Base-by-base conservation (phyloP, 169 alveolate genomes). In the Plasmodium gallinaceum region DNA sequence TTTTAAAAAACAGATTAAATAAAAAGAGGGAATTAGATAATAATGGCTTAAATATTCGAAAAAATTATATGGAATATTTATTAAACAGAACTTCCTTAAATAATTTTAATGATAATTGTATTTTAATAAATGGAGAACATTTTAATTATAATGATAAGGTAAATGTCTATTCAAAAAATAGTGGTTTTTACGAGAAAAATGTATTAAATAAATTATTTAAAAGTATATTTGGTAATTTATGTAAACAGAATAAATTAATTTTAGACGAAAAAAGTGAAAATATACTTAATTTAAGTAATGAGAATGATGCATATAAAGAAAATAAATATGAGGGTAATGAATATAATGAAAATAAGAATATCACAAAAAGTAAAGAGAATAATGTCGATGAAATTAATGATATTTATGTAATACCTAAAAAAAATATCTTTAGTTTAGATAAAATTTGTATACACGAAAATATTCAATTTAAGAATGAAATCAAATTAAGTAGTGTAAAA, bases 391-490 rank as follows among this genome's bases (percentile, higher is more conserved):
- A 64, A 48, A 51, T 52, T 48, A 45, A 42, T 5, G 46, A 57
- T 1, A 18, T 16, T 71, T 26, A 24, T 20, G 48, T 22, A 7
- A 66, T 14, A 24, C 46, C 20, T 20, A 68, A 71, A 71, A 52
- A 20, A 58, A 60, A 26, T 32, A 32, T 32, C 39, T 2, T 32
- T 32, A 32, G 39, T 32, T 32, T 4, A 32, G 4, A 32, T 32
- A 32, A 32, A 2, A 32, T 32, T 32, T 4, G 4, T 32, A 2
- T 32, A 32, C 39, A 32, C 4, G 37, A 52, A 14, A 45, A 69
- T 24, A 62, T n/a, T 14, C 45, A 54, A 24, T 20, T 24, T 39
- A 22, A 45, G n/a, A 69, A 52, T 69, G 46, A 69, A 20, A 57
- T 22, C 46, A 69, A 69, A 69, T 2, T 69, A 57, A 26, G 45